phyloP scores from a whole-genome alignment of 23 red algal species.

The Agarophyton chilense region DNA sequence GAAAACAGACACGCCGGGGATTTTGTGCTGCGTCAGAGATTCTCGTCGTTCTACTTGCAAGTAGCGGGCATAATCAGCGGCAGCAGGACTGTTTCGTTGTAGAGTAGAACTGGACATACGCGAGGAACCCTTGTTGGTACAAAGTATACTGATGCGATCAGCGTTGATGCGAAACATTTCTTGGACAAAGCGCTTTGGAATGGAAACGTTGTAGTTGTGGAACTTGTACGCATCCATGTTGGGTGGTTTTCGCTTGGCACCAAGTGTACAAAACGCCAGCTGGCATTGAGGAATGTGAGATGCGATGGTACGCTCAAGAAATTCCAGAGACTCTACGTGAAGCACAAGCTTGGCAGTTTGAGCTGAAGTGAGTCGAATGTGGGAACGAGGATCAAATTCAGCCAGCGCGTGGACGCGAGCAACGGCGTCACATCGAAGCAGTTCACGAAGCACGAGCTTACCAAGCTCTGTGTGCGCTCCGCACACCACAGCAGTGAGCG shows the following conservation, averaged over 20 bases:
- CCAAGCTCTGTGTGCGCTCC: conserved; percentile 58
- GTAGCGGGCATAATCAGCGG: conserved; percentile 12
- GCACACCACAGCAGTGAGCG: conserved; percentile 46
- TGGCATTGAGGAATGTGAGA: conserved; percentile 9
- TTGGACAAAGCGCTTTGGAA: conserved; percentile 52
- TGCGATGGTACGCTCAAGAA: conserved; percentile 26
- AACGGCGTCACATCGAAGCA: conserved; percentile 25
- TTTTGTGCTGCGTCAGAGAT: neutral
- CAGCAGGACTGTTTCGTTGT: neutral
- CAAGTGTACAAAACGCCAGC: conserved; percentile 43
- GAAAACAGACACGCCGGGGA: conserved; percentile 36
- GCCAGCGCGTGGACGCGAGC: conserved; percentile 46
- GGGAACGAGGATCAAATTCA: conserved; percentile 33
- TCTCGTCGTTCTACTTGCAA: neutral
- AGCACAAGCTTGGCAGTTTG: conserved; percentile 33
- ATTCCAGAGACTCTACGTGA: conserved; percentile 31
- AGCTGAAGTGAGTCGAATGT: conserved; percentile 4
- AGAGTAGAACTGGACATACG: neutral
- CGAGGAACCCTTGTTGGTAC: conserved; percentile 6
- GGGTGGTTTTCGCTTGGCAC: conserved; percentile 1
- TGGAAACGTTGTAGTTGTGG: conserved; percentile 38
- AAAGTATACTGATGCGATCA: conserved; percentile 28
- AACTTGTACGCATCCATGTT: conserved; percentile 30
- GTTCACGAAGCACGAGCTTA: conserved; percentile 47
- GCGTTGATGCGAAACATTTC: conserved; percentile 9